phyloP scores from a whole-genome alignment of 768 basidiomycete species.

The Suillus luteus region DNA sequence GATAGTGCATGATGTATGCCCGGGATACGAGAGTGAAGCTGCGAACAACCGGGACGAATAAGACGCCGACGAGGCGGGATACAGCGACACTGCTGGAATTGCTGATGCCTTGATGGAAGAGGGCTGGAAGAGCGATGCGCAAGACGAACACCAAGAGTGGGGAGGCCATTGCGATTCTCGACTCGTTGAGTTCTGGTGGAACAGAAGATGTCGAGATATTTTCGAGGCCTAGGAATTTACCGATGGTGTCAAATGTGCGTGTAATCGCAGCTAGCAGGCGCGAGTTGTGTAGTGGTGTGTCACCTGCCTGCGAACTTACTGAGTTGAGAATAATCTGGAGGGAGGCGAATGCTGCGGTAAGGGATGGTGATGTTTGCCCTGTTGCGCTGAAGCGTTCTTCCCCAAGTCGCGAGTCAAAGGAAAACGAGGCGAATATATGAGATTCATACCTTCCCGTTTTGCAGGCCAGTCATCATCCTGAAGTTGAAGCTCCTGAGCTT shows the following conservation, averaged over 20 bases:
- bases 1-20: background rate
- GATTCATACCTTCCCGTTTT: conserved; percentile 19
- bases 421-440: background rate
- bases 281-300: conserved; percentile 9
- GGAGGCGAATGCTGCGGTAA: conserved; percentile 24
- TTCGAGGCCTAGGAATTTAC: background rate
- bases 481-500: conserved; percentile 17
- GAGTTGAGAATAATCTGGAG: conserved; percentile 23
- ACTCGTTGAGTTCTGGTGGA: conserved; percentile 19
- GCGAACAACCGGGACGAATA: conserved; percentile 26
- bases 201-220: background rate
- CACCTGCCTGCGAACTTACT: background rate
- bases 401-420: background rate
- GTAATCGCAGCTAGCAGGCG: conserved; percentile 24
- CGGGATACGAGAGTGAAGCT: background rate
- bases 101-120: conserved; percentile 15
- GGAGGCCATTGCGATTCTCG: conserved; percentile 23
- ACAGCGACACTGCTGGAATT: conserved; percentile 18
- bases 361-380: conserved; percentile 26
- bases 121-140: conserved; percentile 21
- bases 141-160: conserved; percentile 29
- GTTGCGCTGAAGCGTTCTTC: conserved; percentile 28
- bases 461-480: conserved; percentile 22
- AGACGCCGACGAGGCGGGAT: conserved; percentile 20
- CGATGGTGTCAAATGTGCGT: conserved; percentile 8